phyloP scores from a whole-genome alignment of 345 rosid species.

The Excoecaria cochinchinensis region DNA sequence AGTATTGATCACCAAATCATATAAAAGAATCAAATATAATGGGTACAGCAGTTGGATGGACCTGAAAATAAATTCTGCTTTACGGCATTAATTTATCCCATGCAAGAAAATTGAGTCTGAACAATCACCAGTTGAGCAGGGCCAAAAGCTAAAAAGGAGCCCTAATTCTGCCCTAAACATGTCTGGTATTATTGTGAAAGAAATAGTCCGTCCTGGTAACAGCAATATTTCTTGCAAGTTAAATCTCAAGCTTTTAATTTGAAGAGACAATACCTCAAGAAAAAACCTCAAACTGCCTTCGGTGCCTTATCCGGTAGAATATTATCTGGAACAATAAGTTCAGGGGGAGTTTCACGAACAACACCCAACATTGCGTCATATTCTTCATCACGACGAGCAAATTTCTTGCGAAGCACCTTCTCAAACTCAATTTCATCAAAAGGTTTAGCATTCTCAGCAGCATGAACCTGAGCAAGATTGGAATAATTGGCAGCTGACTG shows the following conservation, averaged over 20 bases:
- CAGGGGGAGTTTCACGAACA: conserved; percentile 75
- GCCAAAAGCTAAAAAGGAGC: conserved; percentile 17
- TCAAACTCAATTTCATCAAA: conserved; percentile 82
- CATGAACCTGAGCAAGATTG: conserved; percentile 86
- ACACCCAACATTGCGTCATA: conserved; percentile 85
- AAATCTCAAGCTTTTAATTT: conserved; percentile 26
- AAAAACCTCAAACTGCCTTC: conserved; percentile 33
- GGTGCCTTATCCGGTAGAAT: conserved; percentile 49
- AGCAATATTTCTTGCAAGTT: conserved; percentile 32
- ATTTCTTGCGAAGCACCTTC: conserved; percentile 81
- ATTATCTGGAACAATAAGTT: conserved; percentile 76
- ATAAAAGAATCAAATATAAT: neutral
- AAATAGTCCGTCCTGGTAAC: conserved; percentile 32
- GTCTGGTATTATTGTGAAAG: conserved; percentile 46
- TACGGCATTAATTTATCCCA: conserved; percentile 25
- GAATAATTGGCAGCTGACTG: conserved; percentile 73
- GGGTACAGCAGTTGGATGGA: conserved; percentile 22
- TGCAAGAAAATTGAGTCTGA: conserved; percentile 16
- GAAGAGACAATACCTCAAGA: conserved; percentile 23
- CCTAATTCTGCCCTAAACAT: conserved; percentile 29
- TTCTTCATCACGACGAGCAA: conserved; percentile 66
- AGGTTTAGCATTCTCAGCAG: conserved; percentile 79
- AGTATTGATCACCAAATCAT: conserved; percentile 12
- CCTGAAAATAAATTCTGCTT: conserved; percentile 27
- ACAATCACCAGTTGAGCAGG: conserved; percentile 19